A percentile compares a stretch with the other conserved stretches of the same genome.
Evolutionary conservation across 306 rosid genomes (phyloP).

Genomic region (Myrica gale): DNA sequence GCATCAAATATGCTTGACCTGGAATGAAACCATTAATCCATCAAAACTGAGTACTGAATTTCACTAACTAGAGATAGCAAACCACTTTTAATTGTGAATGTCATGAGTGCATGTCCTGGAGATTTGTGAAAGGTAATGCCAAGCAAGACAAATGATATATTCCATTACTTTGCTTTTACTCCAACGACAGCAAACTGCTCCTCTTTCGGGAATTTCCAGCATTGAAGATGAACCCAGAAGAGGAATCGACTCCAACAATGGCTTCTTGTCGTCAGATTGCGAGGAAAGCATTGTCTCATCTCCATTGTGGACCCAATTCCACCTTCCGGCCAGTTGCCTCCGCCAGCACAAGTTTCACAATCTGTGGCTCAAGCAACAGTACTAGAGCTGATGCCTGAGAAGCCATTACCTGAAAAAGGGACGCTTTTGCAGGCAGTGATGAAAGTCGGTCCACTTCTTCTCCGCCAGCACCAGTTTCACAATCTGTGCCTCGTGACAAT

Average conservation of each 20-base stretch:
- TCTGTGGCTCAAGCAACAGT: constrained; percentile 33
- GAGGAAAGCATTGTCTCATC: constrained; percentile 99
- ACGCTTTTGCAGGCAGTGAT: constrained; percentile 94
- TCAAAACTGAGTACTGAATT: background rate
- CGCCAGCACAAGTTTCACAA: constrained; percentile 12
- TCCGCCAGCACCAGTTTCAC: constrained; percentile 29
- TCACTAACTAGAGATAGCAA: background rate
- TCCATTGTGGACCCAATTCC: constrained; percentile 59
- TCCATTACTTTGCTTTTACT: constrained; percentile 18
- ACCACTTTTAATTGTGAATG: background rate
- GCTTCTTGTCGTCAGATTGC: constrained; percentile 81
- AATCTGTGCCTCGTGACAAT: constrained; percentile 81
- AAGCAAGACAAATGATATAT: background rate
- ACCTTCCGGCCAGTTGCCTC: constrained; percentile 36
- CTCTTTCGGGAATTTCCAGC: constrained; percentile 84
- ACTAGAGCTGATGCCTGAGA: constrained; percentile 46
- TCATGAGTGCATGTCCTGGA: background rate
- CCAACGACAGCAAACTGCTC: constrained; percentile 48
- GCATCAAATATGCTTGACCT: constrained; percentile 97
- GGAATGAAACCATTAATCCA: constrained; percentile 10
- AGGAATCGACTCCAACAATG: constrained; percentile 73
- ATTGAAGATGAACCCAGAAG: constrained; percentile 88
- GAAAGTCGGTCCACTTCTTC: constrained; percentile 97
- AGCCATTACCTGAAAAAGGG: constrained; percentile 89
- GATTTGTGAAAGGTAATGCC: background rate